phyloP scores from a whole-genome alignment of 2,329 filamentous ascomycete genomes.

The Ceratocystis eucalypticola region DNA sequence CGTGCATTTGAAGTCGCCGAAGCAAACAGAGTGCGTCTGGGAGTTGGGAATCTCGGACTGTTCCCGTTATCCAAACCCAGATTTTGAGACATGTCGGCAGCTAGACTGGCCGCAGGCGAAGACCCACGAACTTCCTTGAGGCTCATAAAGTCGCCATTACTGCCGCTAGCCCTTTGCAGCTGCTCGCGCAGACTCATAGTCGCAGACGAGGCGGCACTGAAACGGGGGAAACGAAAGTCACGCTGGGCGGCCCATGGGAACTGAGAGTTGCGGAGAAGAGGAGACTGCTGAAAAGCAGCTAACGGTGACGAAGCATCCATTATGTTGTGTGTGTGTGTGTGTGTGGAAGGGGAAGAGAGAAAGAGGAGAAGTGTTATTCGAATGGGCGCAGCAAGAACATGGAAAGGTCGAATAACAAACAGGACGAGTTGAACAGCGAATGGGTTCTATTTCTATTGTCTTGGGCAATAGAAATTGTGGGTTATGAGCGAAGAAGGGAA shows the following conservation, averaged over 20 bases:
- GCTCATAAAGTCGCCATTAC: conserved; percentile 61
- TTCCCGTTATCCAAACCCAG: conserved; percentile 75
- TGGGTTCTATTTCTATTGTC: neutral
- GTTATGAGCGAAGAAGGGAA: conserved; percentile 2
- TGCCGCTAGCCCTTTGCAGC: conserved; percentile 37
- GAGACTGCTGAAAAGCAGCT: conserved; percentile 74
- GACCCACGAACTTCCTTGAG: conserved; percentile 66
- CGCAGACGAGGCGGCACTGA: conserved; percentile 42
- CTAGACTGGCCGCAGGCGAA: conserved; percentile 80
- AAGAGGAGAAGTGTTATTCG: neutral
- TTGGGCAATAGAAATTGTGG: neutral
- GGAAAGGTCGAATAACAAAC: neutral
- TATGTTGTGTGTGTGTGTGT: conserved; percentile 21
- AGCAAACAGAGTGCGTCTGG: conserved; percentile 30
- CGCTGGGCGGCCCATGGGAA: conserved; percentile 40
- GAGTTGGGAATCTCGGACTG: conserved; percentile 37
- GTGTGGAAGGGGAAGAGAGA: neutral
- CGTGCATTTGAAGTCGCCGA: conserved; percentile 24
- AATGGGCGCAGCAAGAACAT: conserved; percentile 1
- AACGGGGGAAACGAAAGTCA: conserved; percentile 39
- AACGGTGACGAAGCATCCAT: conserved; percentile 94
- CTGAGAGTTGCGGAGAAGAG: conserved; percentile 32
- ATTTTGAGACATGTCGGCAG: conserved; percentile 90
- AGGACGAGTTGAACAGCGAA: conserved; percentile 4
- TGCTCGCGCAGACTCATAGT: conserved; percentile 67